Conservation (phyloP, 495 filamentous ascomycete species). For the Xylaria sp. region DNA sequence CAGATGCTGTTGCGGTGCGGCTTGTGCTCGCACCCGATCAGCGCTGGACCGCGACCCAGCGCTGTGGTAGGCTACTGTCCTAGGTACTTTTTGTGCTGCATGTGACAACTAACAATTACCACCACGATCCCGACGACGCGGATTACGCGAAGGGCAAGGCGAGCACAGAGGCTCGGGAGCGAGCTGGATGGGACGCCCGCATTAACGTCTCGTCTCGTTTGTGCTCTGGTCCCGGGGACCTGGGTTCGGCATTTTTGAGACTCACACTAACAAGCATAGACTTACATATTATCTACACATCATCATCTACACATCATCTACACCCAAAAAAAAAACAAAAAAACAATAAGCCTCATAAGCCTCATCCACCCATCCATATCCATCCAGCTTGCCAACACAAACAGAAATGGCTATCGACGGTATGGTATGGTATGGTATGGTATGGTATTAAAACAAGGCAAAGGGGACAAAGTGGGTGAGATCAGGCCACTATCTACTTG, state of each 20-base stretch:
- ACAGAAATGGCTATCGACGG: not conserved
- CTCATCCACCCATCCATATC: not conserved
- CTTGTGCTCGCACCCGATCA: not conserved
- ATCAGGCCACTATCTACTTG: conserved; percentile 7
- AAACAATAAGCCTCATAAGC: too few species aligned
- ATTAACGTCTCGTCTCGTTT: conserved; percentile 13
- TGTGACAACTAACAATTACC: conserved; percentile 24
- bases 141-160: conserved; percentile 19
- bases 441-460: not conserved
- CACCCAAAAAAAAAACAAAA: too few species aligned
- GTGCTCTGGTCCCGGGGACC: not conserved
- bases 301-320: not conserved
- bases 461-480: not conserved
- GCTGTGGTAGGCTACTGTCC: conserved; percentile 25
- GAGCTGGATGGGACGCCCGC: conserved; percentile 7
- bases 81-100: conserved; percentile 18
- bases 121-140: conserved; percentile 17
- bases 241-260: conserved; percentile 16
- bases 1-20: conserved; percentile 14
- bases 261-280: not conserved
- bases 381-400: not conserved
- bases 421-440: not conserved
- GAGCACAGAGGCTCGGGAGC: not conserved
- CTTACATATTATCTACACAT: not conserved
- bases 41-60: conserved; percentile 21